Conservation (phyloP, 179 eudicot species). For the Camellia oleifera region DNA sequence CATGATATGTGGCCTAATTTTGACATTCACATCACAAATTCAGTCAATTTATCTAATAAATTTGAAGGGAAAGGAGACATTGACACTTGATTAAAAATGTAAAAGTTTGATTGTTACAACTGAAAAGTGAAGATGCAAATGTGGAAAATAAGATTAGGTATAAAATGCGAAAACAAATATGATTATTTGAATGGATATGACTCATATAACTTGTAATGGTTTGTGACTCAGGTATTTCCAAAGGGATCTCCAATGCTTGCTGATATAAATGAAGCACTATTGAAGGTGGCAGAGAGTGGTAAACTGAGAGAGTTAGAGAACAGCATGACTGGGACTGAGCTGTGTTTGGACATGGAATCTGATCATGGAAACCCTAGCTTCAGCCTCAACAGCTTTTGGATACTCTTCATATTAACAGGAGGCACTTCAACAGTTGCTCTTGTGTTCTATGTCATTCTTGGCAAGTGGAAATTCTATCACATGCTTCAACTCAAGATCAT, state of each 20-base stretch:
- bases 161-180: not conserved
- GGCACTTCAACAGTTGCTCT: conserved; percentile 23
- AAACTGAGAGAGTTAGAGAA: not conserved
- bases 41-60: too few species aligned
- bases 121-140: too few species aligned
- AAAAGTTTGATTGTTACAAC: too few species aligned
- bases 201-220: not conserved
- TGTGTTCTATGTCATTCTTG: too few species aligned
- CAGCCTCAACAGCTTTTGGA: conserved; percentile 19
- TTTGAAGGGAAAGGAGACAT: too few species aligned
- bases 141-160: not conserved
- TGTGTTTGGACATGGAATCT: conserved; percentile 9
- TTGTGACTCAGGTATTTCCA: conserved; percentile 31
- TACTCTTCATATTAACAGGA: conserved; percentile 23
- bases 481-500: too few species aligned
- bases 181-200: not conserved
- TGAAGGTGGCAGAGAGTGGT: not conserved
- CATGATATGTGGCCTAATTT: too few species aligned
- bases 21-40: too few species aligned
- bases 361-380: conserved; percentile 14
- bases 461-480: too few species aligned
- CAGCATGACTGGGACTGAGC: not conserved
- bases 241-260: conserved; percentile 26
- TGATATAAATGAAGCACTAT: not conserved
- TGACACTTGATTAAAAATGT: too few species aligned